Conservation (phyloP, 169 alveolate species). For the Plasmodium vinckei region DNA sequence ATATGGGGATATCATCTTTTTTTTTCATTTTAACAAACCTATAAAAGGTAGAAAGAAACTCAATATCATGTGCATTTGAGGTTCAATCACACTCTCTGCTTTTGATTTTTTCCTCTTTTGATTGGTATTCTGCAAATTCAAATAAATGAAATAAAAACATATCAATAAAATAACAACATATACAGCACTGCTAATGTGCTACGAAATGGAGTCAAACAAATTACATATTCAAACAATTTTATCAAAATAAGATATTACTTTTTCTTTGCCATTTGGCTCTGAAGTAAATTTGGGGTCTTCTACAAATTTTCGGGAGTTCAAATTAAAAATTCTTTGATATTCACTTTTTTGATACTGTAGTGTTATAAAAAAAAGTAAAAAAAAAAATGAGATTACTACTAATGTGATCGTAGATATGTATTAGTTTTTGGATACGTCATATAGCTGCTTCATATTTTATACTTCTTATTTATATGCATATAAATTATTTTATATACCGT, state of each 20-base stretch:
- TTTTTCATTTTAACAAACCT: conserved; percentile 28
- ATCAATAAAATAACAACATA: background rate
- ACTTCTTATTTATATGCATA: conserved; percentile 4
- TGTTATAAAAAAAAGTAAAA: conserved; percentile 9
- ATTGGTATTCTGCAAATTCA: conserved; percentile 15
- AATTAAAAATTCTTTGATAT: conserved; percentile 73
- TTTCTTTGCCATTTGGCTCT: conserved; percentile 38
- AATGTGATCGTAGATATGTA: background rate
- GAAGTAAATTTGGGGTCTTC: conserved; percentile 67
- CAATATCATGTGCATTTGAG: conserved; percentile 29
- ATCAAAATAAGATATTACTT: background rate
- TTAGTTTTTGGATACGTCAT: background rate
- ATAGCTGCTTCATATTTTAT: background rate
- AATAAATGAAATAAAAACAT: background rate
- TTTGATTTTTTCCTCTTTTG: conserved; percentile 9
- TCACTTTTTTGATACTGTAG: conserved; percentile 70
- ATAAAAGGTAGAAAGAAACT: conserved; percentile 64
- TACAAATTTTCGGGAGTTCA: conserved; percentile 28
- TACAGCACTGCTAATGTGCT: background rate
- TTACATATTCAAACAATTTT: background rate
- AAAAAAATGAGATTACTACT: background rate
- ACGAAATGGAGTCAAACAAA: background rate
- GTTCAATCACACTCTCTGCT: conserved; percentile 15
- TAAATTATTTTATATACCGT: conserved; percentile 9
- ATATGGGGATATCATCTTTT: background rate